A percentile compares a stretch with the other conserved stretches of the same genome.
Evolutionary conservation across 139 green algal genomes (phyloP).

Genomic region (Auxenochlorella pyrenoidosa): DNA sequence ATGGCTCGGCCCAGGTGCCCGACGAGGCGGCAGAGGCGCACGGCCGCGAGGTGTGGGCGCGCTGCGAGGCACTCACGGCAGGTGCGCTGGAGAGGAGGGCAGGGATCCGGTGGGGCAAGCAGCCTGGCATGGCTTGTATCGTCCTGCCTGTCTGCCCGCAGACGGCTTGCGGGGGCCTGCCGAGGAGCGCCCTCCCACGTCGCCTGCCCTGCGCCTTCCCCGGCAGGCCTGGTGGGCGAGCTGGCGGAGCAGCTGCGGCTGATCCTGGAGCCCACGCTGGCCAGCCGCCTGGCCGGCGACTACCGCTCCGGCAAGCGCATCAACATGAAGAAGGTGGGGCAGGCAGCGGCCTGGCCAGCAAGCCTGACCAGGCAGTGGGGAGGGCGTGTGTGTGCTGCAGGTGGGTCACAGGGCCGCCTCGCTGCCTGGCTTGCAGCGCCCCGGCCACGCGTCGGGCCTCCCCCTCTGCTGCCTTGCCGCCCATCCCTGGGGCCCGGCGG

Average conservation of each 20-base stretch:
- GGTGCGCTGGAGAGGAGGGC: constrained; percentile 34
- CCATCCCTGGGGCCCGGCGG: background rate
- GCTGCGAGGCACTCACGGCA: constrained; percentile 85
- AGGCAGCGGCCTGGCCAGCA: too few species aligned
- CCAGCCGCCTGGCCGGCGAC: constrained; percentile 89
- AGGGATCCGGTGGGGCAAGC: too few species aligned
- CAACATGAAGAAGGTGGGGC: constrained; percentile 93
- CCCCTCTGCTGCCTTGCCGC: background rate
- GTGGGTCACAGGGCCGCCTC: too few species aligned
- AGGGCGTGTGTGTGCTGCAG: background rate
- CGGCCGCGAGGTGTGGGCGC: constrained; percentile 75
- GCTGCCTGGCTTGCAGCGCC: too few species aligned
- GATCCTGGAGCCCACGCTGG: constrained; percentile 94
- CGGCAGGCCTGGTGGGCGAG: constrained; percentile 70
- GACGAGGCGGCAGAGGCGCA: constrained; percentile 34
- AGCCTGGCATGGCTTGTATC: too few species aligned
- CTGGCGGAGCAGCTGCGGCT: constrained; percentile 97
- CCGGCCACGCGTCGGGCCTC: background rate
- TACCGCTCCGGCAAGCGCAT: constrained; percentile 98
- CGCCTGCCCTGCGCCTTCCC: background rate
- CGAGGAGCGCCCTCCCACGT: background rate
- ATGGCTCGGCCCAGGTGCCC: constrained; percentile 21
- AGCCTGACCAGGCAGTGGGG: background rate
- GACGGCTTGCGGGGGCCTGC: too few species aligned
- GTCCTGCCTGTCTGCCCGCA: too few species aligned